Base-by-base conservation (phyloP, 257 asterid genomes). In the Craterostigma plantagineum region DNA sequence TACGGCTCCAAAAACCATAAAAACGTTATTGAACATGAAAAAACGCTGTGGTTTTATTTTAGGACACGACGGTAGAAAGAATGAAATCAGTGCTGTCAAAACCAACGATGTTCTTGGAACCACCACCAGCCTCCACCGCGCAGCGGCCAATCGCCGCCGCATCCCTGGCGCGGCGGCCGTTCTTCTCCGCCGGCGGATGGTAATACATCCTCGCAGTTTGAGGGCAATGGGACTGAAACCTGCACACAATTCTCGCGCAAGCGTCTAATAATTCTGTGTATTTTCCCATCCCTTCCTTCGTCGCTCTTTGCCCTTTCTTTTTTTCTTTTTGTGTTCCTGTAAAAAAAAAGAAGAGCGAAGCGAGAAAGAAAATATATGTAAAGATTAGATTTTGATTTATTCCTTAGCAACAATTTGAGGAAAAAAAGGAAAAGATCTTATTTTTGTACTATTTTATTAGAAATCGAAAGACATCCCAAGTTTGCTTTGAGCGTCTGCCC, bases 171-270 rank as follows among this genome's bases (percentile, higher is more conserved):
- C 7, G 13, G 42, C 41, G 63, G 43, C 13, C 38, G 45, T 5
- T 9, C 0, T 51, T 60, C 0, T 35, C 48, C 0, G 55, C 34
- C 4, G 87, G 87, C 7, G 87, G 81, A 51, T 76, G 87, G 55
- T 76, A 76, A 45, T 76, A 76, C 79, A 72, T 69, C 45, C 87
- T 68, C 39, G 74, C 79, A 33, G 87, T 72, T 18, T 76, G 87
- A 13, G 81, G 87, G 56, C 81, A 76, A 70, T 76, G 81, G 10
- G 87, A 71, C 33, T 76, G 71, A 49, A 76, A 69, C 56, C 87
- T 69, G 13, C 64, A 57, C 17, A 13, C 68, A 11, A 63, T 51
- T 50, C 79, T 72, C 5, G 53, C 15, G 11, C 70, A 71, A 0
- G 61, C 63, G 10, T 76, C 87, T 56, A 72, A 35, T 18, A 76